These are phyloP conservation scores for Kwoniella botswanensis DNA, from an alignment of 768 basidiomycete species.

Conservation along the genomic window DNA sequence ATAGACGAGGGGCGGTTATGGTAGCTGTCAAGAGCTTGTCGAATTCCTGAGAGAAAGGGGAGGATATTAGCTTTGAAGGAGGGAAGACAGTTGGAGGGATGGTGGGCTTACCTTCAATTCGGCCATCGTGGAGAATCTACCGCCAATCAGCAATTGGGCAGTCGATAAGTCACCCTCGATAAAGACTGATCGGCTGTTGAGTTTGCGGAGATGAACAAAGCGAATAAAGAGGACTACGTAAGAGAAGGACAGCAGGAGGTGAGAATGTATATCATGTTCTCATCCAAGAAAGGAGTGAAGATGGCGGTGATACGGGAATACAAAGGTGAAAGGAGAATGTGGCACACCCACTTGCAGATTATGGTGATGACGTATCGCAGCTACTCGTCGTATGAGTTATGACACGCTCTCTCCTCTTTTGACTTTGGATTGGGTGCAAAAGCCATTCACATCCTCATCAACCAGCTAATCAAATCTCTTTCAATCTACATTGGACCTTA, in stretches of 20 bases:
- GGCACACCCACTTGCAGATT: too few relatives aligned
- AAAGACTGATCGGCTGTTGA: too few relatives aligned
- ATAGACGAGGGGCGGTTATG: conserved; percentile 80
- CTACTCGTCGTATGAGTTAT: neutral
- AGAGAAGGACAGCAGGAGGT: too few relatives aligned
- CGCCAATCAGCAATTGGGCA: too few relatives aligned
- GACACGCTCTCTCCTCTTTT: conserved; percentile 16
- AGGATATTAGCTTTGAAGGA: neutral
- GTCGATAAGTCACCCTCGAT: too few relatives aligned
- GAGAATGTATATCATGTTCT: neutral
- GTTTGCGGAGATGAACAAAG: too few relatives aligned
- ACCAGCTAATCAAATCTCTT: neutral
- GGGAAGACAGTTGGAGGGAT: neutral
- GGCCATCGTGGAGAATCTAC: conserved; percentile 2
- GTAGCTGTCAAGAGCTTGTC: conserved; percentile 79
- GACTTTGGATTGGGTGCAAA: too few relatives aligned
- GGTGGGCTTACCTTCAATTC: conserved; percentile 10
- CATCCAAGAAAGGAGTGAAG: conserved; percentile 4
- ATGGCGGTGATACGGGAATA: conserved; percentile 12
- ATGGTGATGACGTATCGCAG: conserved; percentile 10
- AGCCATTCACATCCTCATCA: neutral
- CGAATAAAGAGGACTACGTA: too few relatives aligned
- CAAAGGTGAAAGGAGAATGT: neutral
- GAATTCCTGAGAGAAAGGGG: conserved; percentile 67
- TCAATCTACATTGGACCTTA: neutral